These are phyloP conservation scores for Cornus florida DNA, from an alignment of 148 eudicot genomes.

Conservation along the genomic window DNA sequence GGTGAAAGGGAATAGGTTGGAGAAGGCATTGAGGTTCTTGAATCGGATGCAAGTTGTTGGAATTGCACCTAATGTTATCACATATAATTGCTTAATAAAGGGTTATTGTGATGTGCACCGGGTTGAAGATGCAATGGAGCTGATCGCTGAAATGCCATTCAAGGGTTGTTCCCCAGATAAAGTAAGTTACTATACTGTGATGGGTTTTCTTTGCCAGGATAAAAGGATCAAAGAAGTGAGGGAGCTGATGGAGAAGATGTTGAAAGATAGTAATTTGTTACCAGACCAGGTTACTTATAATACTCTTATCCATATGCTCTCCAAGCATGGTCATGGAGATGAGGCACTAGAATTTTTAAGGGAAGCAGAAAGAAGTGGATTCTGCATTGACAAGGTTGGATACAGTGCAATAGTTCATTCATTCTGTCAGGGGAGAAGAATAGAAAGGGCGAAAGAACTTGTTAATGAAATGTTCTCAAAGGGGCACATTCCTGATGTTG, in stretches of 20 bases:
- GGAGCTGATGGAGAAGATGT: constrained; percentile 36
- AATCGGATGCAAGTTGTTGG: constrained; percentile 40
- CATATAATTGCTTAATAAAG: constrained; percentile 42
- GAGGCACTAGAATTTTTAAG: constrained; percentile 31
- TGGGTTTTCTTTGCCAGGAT: constrained; percentile 39
- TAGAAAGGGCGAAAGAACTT: constrained; percentile 32
- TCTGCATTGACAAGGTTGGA: constrained; percentile 32
- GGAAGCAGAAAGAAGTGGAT: constrained; percentile 41
- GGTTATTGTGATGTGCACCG: constrained; percentile 36
- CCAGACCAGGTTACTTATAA: constrained; percentile 41
- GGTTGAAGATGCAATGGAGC: constrained; percentile 28
- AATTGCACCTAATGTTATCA: constrained; percentile 29
- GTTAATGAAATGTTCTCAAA: constrained; percentile 33
- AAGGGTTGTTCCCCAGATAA: constrained; percentile 44
- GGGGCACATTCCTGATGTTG: constrained; percentile 37
- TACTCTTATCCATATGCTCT: constrained; percentile 34
- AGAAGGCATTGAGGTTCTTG: constrained; percentile 37
- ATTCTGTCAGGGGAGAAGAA: constrained; percentile 30
- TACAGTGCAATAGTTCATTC: constrained; percentile 37
- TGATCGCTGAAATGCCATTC: constrained; percentile 35
- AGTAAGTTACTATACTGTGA: constrained; percentile 44
- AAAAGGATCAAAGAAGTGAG: constrained; percentile 37
- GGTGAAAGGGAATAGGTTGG: constrained; percentile 36
- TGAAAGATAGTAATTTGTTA: constrained; percentile 20
- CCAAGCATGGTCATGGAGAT: constrained; percentile 40